Base-by-base conservation (phyloP, 1,284 basidiomycete species). In the Ceratobasidium sp. region DNA sequence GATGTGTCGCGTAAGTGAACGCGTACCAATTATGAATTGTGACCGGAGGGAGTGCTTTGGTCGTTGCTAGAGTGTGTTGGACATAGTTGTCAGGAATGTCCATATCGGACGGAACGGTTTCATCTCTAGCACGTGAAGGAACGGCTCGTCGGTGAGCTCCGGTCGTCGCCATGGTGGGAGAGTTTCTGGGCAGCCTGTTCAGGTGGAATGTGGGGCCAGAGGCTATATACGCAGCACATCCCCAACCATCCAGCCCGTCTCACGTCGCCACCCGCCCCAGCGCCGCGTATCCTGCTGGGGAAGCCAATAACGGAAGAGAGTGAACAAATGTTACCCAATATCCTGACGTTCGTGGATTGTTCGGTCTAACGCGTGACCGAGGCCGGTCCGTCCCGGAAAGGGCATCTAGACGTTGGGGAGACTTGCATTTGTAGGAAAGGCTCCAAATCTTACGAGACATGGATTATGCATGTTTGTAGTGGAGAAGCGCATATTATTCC, bases 81-180 rank as follows among this genome's bases (percentile, higher is more conserved):
- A 97, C 93, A 76, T 95, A 96, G 84, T 95, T 95, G 81, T 94
- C 92, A 38, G 91, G 90, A 72, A 92, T 87, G 79, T 91, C 80
- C 73, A 84, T 75, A 80, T 91, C 90, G 72, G 82, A 81, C 70
- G 88, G 87, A 25, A 50, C 54, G 38, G 27, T 38, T 20, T 70
- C 68, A 20, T 71, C 47, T 29, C 55, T 35, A n/a, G 27, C 40
- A 32, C 25, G 27, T 38, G n/a, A 47, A 2, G 52, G 15, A 50
- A 27, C 29, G 32, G 52, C 10, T 13, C 52, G 52, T 7, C 52
- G 52, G 17, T 54, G 25, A n/a, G 31, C 31, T 15, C 29, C 52
- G 25, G 52, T 27, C 17, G 31, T 54, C 31, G 52, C n/a, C 49
- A 50, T 50, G 8, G 13, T 22, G n/a, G 27, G 22, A 25, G 49